Percentiles rank a stretch among this genome's conserved stretches.
phyloP scores from a whole-genome alignment of 768 basidiomycete species.

The Calocybe cyanea region DNA sequence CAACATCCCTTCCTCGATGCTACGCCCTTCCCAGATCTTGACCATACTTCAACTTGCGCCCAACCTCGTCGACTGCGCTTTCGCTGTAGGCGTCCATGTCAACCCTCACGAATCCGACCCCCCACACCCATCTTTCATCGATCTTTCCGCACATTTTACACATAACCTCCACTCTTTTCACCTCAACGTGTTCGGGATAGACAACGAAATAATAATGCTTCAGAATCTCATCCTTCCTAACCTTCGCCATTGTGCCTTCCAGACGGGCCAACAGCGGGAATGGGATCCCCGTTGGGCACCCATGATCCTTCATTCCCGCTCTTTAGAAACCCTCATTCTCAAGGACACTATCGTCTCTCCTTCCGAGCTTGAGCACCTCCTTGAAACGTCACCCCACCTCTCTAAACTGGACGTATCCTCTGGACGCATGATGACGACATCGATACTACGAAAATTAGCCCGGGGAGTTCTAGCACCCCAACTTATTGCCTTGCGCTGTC shows the following conservation, averaged over 20 bases:
- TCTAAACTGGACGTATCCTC: not conserved
- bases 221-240: conserved; percentile 4
- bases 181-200: not conserved
- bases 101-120: too few relatives aligned
- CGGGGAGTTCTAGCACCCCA: conserved; percentile 1
- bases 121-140: not conserved
- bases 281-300: conserved; percentile 7
- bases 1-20: not conserved
- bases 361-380: not conserved
- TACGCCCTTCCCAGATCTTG: not conserved
- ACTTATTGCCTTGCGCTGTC: conserved; percentile 2
- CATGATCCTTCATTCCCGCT: not conserved
- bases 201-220: not conserved
- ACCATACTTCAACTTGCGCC: not conserved
- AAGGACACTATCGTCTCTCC: not conserved
- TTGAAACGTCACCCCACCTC: not conserved
- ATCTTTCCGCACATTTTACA: not conserved
- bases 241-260: conserved; percentile 1
- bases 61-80: conserved; percentile 1
- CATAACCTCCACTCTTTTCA: not conserved
- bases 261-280: not conserved
- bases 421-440: conserved; percentile 2
- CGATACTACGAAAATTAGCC: conserved; percentile 2
- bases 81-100: not conserved
- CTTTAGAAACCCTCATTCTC: conserved; percentile 2